Base-by-base conservation (phyloP, 495 filamentous ascomycete genomes). In the Penicillium atrosanguineum region DNA sequence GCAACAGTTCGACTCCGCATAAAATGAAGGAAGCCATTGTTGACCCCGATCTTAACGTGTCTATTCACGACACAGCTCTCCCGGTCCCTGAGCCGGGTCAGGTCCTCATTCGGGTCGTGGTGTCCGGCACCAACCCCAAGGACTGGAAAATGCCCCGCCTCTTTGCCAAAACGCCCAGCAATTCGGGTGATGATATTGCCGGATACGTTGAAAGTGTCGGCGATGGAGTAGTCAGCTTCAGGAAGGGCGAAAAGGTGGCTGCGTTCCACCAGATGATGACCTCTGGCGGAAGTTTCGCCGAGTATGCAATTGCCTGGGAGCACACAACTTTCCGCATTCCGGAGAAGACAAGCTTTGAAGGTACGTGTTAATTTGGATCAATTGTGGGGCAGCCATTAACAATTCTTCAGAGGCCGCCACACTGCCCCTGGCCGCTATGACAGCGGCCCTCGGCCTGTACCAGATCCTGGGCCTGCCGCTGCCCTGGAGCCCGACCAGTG, bases 101-200 rank as follows among this genome's bases (percentile, higher is more conserved):
- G 52, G 71, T 91, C 21, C 75, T 91, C 15, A 91, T 87, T 59
- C 82, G 83, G 52, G 86, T 90, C 34, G 70, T 86, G 11, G 83
- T 85, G 6, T 79, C 77, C 37, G 86, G 86, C 18, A 84, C 81
- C 19, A 92, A 92, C 64, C 89, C 89, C 3, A 92, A 92, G 62
- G 89, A 93, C 70, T 90, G 87, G 87, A 90, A 87, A 57, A 26
- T 69, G 2, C 72, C 77, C 1, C 56, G 65, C 39, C 67, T 55
- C 53, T 45, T 52, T 12, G 40, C 59, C 1, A 47, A 64, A 11
- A 44, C 40, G 9, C 52, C 46, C 3, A 19, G 63, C 6, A 90
- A 90, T 68, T 59, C 71, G 44, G 88, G 88, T 34, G 87, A 91
- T 65, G 87, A 90, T 61, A 86, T 90, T 47, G 85, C 86, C 11